Conservation (phyloP, 2,329 filamentous ascomycete genomes). For the Pleoardoris graminearum region DNA sequence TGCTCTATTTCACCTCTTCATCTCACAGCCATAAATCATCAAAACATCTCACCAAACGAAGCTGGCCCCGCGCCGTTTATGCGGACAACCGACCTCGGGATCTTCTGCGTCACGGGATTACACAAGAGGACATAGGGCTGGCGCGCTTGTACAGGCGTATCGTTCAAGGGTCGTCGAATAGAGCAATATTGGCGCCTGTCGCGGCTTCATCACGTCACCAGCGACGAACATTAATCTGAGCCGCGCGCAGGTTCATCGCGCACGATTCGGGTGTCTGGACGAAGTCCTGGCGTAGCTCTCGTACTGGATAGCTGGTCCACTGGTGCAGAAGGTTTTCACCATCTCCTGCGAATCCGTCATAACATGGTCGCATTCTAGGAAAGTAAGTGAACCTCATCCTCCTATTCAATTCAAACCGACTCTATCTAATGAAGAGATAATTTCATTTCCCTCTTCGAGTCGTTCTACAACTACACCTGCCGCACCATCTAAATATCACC, state of each 20-base stretch:
- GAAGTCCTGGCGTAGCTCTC: too few species aligned
- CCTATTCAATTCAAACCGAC: not conserved
- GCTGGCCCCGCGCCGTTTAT: not conserved
- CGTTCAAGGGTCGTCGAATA: not conserved
- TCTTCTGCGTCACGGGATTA: conserved; percentile 5
- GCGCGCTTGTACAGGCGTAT: not conserved
- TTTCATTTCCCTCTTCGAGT: too few species aligned
- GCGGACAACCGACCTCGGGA: not conserved
- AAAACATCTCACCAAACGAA: not conserved
- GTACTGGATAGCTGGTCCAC: too few species aligned
- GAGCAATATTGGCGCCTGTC: not conserved
- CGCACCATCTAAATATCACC: too few species aligned
- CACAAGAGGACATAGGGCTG: not conserved
- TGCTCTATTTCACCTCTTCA: not conserved
- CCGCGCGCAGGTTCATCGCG: not conserved
- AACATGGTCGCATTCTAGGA: not conserved
- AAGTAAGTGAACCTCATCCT: not conserved
- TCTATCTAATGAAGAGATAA: not conserved
- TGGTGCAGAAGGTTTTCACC: not conserved
- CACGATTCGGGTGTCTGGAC: not conserved
- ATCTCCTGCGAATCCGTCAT: not conserved
- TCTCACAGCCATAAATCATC: not conserved
- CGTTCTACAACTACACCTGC: too few species aligned
- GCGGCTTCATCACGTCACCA: not conserved
- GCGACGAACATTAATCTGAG: not conserved